Percentiles rank a stretch among this genome's conserved stretches.
Evolutionary conservation across 1,284 basidiomycete species (phyloP).

Genomic region (Cronartium quercuum): DNA sequence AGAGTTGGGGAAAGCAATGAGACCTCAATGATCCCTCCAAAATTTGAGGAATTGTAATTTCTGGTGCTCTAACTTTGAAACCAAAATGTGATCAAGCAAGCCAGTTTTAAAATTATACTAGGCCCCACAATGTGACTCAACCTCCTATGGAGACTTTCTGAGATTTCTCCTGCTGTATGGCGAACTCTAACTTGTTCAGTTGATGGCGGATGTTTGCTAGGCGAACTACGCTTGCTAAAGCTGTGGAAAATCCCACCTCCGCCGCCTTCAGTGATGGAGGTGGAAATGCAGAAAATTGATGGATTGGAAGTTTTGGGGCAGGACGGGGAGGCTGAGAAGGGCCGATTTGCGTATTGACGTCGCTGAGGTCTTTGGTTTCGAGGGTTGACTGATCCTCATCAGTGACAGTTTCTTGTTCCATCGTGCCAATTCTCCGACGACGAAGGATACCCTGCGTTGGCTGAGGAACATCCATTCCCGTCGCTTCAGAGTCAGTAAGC

Average conservation of each 20-base stretch:
- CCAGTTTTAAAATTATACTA: too few relatives aligned
- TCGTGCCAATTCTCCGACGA: background rate
- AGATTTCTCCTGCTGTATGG: background rate
- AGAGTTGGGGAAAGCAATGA: too few relatives aligned
- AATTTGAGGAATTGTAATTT: too few relatives aligned
- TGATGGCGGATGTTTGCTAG: background rate
- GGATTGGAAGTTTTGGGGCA: background rate
- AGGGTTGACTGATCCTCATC: background rate
- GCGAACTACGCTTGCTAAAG: background rate
- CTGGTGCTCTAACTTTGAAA: too few relatives aligned
- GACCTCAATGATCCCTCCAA: too few relatives aligned
- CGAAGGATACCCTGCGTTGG: background rate
- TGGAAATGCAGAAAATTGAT: slow-evolving; percentile 18
- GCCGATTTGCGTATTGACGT: background rate
- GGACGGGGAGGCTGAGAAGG: background rate
- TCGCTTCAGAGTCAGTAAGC: background rate
- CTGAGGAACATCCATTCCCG: background rate
- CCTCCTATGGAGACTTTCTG: background rate
- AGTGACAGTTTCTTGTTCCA: background rate
- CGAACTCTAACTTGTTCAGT: background rate
- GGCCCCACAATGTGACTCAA: too few relatives aligned
- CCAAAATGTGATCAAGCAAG: too few relatives aligned
- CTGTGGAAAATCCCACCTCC: background rate
- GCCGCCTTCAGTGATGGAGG: slow-evolving; percentile 10
- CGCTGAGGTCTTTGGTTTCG: background rate